phyloP scores from a whole-genome alignment of 2,329 filamentous ascomycete genomes.

The Xylaria sp. region DNA sequence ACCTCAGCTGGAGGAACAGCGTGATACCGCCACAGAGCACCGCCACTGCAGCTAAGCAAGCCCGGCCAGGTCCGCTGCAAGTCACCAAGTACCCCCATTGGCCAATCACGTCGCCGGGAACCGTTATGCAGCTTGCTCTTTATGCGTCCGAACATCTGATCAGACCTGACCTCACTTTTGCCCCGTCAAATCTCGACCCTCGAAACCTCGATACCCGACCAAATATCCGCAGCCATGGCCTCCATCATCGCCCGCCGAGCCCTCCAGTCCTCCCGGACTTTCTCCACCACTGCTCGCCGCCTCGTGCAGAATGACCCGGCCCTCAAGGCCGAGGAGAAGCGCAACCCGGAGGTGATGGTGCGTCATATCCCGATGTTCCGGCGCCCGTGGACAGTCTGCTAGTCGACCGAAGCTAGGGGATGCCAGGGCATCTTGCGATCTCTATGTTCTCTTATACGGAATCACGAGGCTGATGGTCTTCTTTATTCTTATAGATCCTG shows the following conservation, averaged over 20 bases:
- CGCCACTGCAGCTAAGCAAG: neutral
- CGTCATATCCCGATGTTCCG: slow-evolving; percentile 30
- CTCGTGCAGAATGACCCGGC: slow-evolving; percentile 37
- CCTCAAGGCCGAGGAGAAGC: slow-evolving; percentile 55
- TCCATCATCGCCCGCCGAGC: slow-evolving; percentile 51
- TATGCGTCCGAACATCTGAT: neutral
- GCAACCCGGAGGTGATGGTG: slow-evolving; percentile 45
- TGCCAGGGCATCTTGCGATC: neutral
- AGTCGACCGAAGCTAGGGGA: neutral
- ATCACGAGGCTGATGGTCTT: slow-evolving; percentile 15
- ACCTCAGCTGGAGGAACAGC: neutral
- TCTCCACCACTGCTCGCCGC: slow-evolving; percentile 50
- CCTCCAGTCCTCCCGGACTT: slow-evolving; percentile 33
- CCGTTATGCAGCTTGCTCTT: neutral
- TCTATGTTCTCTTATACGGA: neutral
- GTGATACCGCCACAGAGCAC: neutral
- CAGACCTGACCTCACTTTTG: slow-evolving; percentile 7
- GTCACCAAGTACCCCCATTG: neutral
- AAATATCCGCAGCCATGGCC: slow-evolving; percentile 42
- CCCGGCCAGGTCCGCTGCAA: neutral
- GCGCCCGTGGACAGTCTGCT: neutral
- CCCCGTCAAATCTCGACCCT: slow-evolving; percentile 8
- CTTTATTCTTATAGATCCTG: slow-evolving; percentile 67
- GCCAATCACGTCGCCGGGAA: neutral
- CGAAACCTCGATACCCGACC: slow-evolving; percentile 5